Conservation (phyloP, 2,329 filamentous ascomycete genomes). For the Penicillium polonicum region DNA sequence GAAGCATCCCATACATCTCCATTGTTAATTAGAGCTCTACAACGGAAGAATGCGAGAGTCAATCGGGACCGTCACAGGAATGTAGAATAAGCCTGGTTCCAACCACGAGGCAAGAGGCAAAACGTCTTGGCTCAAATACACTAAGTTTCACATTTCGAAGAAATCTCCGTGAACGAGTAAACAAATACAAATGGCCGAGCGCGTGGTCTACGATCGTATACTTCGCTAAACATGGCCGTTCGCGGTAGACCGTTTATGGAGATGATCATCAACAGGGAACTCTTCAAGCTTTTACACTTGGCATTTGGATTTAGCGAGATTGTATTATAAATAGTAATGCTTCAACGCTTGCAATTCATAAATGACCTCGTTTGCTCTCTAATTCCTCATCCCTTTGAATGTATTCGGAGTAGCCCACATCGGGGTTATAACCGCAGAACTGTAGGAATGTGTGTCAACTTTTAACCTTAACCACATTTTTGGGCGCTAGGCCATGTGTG, state of each 20-base stretch:
- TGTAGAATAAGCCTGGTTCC: constrained; percentile 15
- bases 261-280: constrained; percentile 4
- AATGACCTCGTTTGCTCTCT: neutral
- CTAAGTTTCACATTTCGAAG: constrained; percentile 1
- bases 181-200: constrained; percentile 10
- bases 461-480: neutral
- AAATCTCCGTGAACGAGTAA: constrained; percentile 11
- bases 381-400: neutral
- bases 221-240: constrained; percentile 14
- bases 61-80: constrained; percentile 23
- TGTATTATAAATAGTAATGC: neutral
- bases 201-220: constrained; percentile 1
- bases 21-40: constrained; percentile 12
- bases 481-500: neutral
- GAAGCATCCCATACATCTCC: constrained; percentile 4
- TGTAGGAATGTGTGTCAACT: neutral
- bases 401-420: constrained; percentile 1
- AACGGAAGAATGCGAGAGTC: constrained; percentile 20
- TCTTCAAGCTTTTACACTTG: neutral
- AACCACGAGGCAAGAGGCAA: constrained; percentile 22
- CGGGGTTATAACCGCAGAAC: constrained; percentile 2
- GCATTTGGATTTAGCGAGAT: neutral
- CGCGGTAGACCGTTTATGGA: constrained; percentile 14
- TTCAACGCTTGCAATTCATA: neutral
- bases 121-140: neutral